phyloP scores from a whole-genome alignment of 2,329 filamentous ascomycete genomes.

The Monosporascus sp. region DNA sequence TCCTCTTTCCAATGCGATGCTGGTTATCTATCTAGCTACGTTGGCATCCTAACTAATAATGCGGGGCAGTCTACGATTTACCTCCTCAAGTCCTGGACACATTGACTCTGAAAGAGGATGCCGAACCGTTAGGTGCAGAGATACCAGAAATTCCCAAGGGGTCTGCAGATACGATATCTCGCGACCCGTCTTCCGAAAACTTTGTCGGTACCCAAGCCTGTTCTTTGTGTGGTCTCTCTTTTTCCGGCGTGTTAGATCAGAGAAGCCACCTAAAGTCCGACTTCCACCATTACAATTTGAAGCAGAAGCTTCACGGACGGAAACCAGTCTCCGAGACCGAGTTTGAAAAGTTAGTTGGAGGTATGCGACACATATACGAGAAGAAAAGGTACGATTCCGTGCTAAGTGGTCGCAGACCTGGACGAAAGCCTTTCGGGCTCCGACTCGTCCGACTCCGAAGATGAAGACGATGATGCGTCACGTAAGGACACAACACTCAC shows the following conservation, averaged over 20 bases:
- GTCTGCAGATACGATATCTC: slow-evolving; percentile 16
- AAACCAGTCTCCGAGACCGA: slow-evolving; percentile 70
- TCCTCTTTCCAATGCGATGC: background rate
- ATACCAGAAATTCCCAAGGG: slow-evolving; percentile 21
- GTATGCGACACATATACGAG: background rate
- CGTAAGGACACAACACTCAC: slow-evolving; percentile 65
- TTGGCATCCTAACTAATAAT: slow-evolving; percentile 12
- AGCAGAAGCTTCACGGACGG: slow-evolving; percentile 75
- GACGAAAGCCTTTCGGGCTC: slow-evolving; percentile 93
- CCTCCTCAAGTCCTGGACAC: slow-evolving; percentile 67
- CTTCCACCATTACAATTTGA: slow-evolving; percentile 89
- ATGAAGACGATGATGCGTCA: slow-evolving; percentile 48
- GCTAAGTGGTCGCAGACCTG: slow-evolving; percentile 45
- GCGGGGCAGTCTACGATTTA: slow-evolving; percentile 69
- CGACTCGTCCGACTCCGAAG: slow-evolving; percentile 65
- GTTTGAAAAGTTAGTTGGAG: slow-evolving; percentile 77
- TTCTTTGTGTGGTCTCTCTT: slow-evolving; percentile 70
- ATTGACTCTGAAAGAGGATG: slow-evolving; percentile 53
- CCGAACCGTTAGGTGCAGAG: slow-evolving; percentile 24
- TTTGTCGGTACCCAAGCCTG: slow-evolving; percentile 68
- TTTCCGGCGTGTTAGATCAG: slow-evolving; percentile 72
- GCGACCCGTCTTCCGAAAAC: slow-evolving; percentile 27
- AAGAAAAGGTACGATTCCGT: background rate
- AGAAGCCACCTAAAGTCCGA: slow-evolving; percentile 84
- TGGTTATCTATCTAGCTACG: background rate